Base-by-base conservation (phyloP, 2,329 filamentous ascomycete genomes). In the Stromatinia cepivora region DNA sequence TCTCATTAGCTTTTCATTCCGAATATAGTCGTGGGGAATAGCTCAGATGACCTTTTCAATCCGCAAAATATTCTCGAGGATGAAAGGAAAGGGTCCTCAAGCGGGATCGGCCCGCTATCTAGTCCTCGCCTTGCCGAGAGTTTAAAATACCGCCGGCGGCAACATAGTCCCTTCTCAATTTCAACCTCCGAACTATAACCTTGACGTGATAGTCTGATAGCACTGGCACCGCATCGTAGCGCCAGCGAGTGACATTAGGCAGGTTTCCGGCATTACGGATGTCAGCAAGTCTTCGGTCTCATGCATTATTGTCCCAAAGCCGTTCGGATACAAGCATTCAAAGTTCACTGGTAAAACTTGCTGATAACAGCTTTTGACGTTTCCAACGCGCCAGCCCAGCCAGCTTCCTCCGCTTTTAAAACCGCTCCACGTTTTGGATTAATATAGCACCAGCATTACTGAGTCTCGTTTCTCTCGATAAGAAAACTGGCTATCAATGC, bases 41-140 rank as follows among this genome's bases (percentile, higher is more conserved):
- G 46, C 46, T 42, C 46, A 52, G 61, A 36, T 52, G 61, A 39
- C 34, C 61, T 52, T 39, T 48, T 28, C 61, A 64, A 25, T 50
- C 22, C 46, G 46, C 61, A 52, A 39, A 52, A 52, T 42, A 1
- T 28, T 52, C 59, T 53, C 39, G 34, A 28, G 39, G 36, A 57
- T 57, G 20, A 22, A 57, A 31, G 31, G 28, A 11, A 63, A 39
- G 7, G 22, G 5, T 28, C 52, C 61, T 39, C n/a, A 20, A 64
- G 13, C 34, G 17, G 46, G 15, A 22, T 64, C 61, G 61, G 61
- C 31, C 46, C 46, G 61, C 34, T 7, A 22, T 25, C 34, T 52
- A 9, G 25, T 28, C 46, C 22, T 39, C 46, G 34, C 46, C 34
- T 28, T 39, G 31, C 59, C 61, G 61, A 52, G 9, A 28, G 25